Conservation (phyloP, 306 rosid genomes). For the Vigna hirtella region DNA sequence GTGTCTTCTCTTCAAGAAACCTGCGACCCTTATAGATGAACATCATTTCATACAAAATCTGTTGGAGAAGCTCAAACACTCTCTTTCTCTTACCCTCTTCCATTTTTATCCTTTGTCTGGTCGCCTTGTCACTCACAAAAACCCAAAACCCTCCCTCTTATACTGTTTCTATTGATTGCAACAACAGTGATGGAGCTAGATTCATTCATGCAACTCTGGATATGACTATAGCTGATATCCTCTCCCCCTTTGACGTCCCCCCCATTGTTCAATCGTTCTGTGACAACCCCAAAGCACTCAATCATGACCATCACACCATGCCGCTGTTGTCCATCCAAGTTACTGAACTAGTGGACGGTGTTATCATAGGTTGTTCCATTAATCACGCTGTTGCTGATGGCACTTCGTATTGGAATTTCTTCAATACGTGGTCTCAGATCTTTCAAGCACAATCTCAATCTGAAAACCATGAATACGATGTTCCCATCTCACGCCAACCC, state of each 20-base stretch:
- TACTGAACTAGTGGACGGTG: slow-evolving; percentile 58
- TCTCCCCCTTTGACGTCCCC: slow-evolving; percentile 60
- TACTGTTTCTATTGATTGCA: slow-evolving; percentile 49
- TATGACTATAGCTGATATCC: slow-evolving; percentile 52
- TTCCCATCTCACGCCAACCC: slow-evolving; percentile 49
- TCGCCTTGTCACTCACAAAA: slow-evolving; percentile 48
- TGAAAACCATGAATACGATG: neutral
- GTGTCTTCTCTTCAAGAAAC: slow-evolving; percentile 66
- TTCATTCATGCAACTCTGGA: slow-evolving; percentile 59
- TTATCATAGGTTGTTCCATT: slow-evolving; percentile 66
- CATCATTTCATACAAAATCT: slow-evolving; percentile 38
- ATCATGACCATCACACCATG: slow-evolving; percentile 61
- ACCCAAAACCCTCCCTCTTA: slow-evolving; percentile 44
- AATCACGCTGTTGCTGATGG: slow-evolving; percentile 60
- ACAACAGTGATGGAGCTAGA: slow-evolving; percentile 50
- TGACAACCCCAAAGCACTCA: slow-evolving; percentile 58
- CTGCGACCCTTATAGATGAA: neutral
- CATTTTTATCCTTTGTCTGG: slow-evolving; percentile 73
- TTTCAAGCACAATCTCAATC: slow-evolving; percentile 44
- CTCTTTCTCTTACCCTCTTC: slow-evolving; percentile 54
- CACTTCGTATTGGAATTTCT: slow-evolving; percentile 67
- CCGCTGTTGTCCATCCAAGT: slow-evolving; percentile 64
- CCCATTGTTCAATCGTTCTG: slow-evolving; percentile 54
- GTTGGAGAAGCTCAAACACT: slow-evolving; percentile 49
- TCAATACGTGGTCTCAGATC: slow-evolving; percentile 63